Conservation (phyloP, 2,329 filamentous ascomycete species). For the Sporothrix brunneoviolacea region DNA sequence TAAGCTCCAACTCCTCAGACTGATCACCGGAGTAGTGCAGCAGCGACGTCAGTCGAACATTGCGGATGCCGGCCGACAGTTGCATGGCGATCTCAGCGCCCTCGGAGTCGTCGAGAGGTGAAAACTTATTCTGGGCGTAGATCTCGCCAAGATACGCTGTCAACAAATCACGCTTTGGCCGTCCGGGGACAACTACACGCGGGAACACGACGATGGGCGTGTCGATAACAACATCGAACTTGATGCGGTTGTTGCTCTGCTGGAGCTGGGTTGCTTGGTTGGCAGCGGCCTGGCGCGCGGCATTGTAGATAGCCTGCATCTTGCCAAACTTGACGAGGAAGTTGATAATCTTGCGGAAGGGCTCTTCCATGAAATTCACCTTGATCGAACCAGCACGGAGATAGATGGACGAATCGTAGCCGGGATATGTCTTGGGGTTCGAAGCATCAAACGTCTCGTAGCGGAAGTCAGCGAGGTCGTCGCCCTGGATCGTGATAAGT, state of each 20-base stretch:
- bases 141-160: constrained; percentile 96
- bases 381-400: constrained; percentile 91
- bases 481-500: constrained; percentile 88
- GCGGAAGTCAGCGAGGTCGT: constrained; percentile 92
- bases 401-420: constrained; percentile 88
- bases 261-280: constrained; percentile 91
- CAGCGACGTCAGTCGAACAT: constrained; percentile 82
- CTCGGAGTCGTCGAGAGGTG: constrained; percentile 71
- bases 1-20: constrained; percentile 86
- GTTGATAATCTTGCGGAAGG: constrained; percentile 95
- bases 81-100: constrained; percentile 76
- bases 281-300: constrained; percentile 86
- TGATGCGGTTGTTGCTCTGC: constrained; percentile 80
- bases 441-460: constrained; percentile 89
- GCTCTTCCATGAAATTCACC: constrained; percentile 93
- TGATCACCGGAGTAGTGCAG: constrained; percentile 70
- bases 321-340: constrained; percentile 98
- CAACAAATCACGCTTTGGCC: constrained; percentile 68
- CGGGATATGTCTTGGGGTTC: constrained; percentile 68
- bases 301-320: constrained; percentile 99
- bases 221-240: constrained; percentile 88
- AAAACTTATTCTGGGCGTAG: constrained; percentile 90
- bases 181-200: constrained; percentile 62
- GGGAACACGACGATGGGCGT: constrained; percentile 97
- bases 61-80: constrained; percentile 82